Percentiles rank a stretch among this genome's conserved stretches.
These are phyloP conservation scores for Linanthus parryae DNA, from an alignment of 148 eudicot genomes.

Conservation along the genomic window DNA sequence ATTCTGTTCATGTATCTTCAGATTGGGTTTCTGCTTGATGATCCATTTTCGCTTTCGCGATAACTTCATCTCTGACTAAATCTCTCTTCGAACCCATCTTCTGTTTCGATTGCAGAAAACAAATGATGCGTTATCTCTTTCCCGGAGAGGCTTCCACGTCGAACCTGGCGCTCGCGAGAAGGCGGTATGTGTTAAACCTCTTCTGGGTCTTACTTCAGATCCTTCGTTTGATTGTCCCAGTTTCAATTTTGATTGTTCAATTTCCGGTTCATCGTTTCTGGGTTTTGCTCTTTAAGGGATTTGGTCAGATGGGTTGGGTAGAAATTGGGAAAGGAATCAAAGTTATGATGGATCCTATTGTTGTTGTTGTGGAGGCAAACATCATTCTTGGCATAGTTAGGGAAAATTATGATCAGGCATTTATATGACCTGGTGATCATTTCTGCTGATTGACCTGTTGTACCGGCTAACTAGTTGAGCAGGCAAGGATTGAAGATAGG, in stretches of 20 bases:
- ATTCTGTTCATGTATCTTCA: neutral
- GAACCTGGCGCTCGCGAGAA: slow-evolving; percentile 82
- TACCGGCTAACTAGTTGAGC: too few species aligned
- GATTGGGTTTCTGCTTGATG: neutral
- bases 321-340: neutral
- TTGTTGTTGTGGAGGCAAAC: neutral
- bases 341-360: neutral
- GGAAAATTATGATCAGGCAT: too few species aligned
- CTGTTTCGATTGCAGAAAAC: slow-evolving; percentile 18
- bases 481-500: too few species aligned
- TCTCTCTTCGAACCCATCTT: neutral
- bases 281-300: too few species aligned
- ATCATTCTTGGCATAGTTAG: too few species aligned
- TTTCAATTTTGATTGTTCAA: neutral
- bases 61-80: neutral
- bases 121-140: slow-evolving; percentile 27
- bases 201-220: neutral
- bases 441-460: too few species aligned
- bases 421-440: too few species aligned
- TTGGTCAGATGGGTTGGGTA: neutral
- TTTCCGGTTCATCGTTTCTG: neutral
- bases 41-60: neutral
- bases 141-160: slow-evolving; percentile 48
- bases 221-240: neutral
- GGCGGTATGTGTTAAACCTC: slow-evolving; percentile 47